Percentiles rank a stretch among this genome's conserved stretches.
Conservation (phyloP, 805 yeast species). For the Starmerella floricola region DNA sequence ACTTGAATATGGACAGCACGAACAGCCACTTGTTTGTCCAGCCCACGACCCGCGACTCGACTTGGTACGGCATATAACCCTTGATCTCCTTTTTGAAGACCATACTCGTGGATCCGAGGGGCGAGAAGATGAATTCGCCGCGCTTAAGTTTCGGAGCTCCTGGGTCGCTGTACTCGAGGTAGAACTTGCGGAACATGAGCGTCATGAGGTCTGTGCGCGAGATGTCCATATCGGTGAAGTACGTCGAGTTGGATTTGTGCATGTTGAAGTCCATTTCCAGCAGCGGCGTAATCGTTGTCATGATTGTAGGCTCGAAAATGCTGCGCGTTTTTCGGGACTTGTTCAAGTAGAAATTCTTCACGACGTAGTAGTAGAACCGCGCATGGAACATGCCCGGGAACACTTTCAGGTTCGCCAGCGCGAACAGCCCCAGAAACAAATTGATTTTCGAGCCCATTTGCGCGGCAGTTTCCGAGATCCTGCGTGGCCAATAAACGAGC, state of each 20-base stretch:
- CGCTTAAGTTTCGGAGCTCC: constrained; percentile 21
- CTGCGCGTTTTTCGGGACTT: constrained; percentile 17
- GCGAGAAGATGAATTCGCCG: constrained; percentile 46
- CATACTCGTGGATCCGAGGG: constrained; percentile 62
- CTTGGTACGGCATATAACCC: constrained; percentile 47
- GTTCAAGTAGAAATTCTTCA: constrained; percentile 32
- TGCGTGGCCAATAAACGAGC: too few species aligned
- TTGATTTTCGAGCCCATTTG: constrained; percentile 5
- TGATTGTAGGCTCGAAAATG: constrained; percentile 12
- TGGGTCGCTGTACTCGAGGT: constrained; percentile 34
- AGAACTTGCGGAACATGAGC: constrained; percentile 44
- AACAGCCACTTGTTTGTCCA: constrained; percentile 88
- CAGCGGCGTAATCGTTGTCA: constrained; percentile 49
- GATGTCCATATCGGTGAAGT: constrained; percentile 69
- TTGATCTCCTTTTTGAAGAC: constrained; percentile 61
- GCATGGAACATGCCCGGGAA: constrained; percentile 55
- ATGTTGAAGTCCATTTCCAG: constrained; percentile 76
- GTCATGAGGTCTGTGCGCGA: constrained; percentile 56
- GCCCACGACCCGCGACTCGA: constrained; percentile 51
- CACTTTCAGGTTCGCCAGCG: constrained; percentile 44
- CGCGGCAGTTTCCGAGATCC: not conserved
- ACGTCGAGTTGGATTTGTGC: constrained; percentile 81
- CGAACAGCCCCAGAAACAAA: constrained; percentile 18
- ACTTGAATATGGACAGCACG: constrained; percentile 48
- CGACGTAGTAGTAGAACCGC: constrained; percentile 45